These are phyloP conservation scores for Bothriochloa decipiens DNA, from an alignment of 176 grass and related monocot species.

Conservation along the genomic window DNA sequence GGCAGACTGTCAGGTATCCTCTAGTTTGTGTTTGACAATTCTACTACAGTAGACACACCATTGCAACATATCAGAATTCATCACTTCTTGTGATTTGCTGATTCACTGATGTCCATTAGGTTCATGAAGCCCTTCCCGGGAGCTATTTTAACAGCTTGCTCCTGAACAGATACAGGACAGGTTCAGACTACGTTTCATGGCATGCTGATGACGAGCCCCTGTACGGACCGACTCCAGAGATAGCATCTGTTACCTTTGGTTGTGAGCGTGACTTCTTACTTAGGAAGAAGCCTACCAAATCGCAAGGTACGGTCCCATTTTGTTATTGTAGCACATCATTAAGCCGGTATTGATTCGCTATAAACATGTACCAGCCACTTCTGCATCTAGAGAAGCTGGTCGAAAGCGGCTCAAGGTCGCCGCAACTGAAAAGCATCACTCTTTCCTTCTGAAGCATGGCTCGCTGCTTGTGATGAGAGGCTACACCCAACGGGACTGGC, in stretches of 20 bases:
- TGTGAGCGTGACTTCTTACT: slow-evolving; percentile 79
- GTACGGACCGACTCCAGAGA: slow-evolving; percentile 78
- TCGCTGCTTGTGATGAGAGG: slow-evolving; percentile 88
- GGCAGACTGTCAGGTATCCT: background rate
- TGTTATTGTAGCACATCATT: background rate
- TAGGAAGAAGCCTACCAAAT: slow-evolving; percentile 67
- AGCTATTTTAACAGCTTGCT: slow-evolving; percentile 90
- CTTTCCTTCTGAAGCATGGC: slow-evolving; percentile 73
- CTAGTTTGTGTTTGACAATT: background rate
- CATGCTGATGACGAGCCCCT: slow-evolving; percentile 87
- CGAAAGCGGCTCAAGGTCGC: slow-evolving; percentile 52
- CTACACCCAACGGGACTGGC: slow-evolving; percentile 82
- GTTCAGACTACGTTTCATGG: slow-evolving; percentile 89
- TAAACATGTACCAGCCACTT: slow-evolving; percentile 32
- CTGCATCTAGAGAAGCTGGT: slow-evolving; percentile 27
- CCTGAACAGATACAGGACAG: slow-evolving; percentile 80
- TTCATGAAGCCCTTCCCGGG: slow-evolving; percentile 70
- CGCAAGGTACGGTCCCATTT: slow-evolving; percentile 40
- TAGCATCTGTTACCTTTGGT: slow-evolving; percentile 76
- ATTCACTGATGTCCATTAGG: slow-evolving; percentile 44
- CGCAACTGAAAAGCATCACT: slow-evolving; percentile 46
- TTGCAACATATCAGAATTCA: background rate
- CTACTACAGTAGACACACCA: background rate
- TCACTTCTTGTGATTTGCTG: background rate
- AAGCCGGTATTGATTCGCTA: background rate